Conservation (phyloP, 1,284 basidiomycete genomes). For the Crucibulum cyathiforme region DNA sequence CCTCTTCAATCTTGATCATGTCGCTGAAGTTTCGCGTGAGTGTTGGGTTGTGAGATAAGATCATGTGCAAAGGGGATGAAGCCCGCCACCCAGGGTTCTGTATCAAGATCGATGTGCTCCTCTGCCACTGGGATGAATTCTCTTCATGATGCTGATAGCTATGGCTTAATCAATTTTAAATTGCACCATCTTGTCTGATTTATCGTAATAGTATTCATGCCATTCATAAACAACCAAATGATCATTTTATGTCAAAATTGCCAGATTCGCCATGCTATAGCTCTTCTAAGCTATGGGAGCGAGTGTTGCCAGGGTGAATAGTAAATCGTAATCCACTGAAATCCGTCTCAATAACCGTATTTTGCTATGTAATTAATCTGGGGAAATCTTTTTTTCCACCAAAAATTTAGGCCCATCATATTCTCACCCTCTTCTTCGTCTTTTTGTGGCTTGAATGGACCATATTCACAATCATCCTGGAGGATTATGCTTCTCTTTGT, state of each 20-base stretch:
- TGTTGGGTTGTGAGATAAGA: no score
- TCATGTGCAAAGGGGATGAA: no score
- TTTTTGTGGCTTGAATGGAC: slow-evolving; percentile 77
- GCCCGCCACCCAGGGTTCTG: no score
- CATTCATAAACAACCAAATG: slow-evolving; percentile 58
- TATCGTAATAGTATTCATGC: slow-evolving; percentile 51
- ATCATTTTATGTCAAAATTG: slow-evolving; percentile 60
- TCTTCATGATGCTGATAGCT: slow-evolving; percentile 64
- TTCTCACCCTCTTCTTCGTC: slow-evolving; percentile 71
- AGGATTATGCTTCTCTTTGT: slow-evolving; percentile 58
- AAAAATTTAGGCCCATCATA: slow-evolving; percentile 58
- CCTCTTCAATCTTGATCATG: no score
- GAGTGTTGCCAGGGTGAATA: slow-evolving; percentile 64
- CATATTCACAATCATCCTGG: slow-evolving; percentile 55
- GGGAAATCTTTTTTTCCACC: slow-evolving; percentile 68
- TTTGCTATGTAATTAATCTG: slow-evolving; percentile 46
- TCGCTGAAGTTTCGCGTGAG: no score
- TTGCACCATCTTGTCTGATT: slow-evolving; percentile 47
- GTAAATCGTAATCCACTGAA: not conserved
- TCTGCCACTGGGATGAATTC: slow-evolving; percentile 32
- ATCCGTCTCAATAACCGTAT: not conserved
- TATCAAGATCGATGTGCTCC: no score
- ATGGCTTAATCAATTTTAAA: slow-evolving; percentile 68
- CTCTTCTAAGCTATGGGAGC: slow-evolving; percentile 75
- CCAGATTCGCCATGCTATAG: slow-evolving; percentile 68